Conservation (phyloP, 192 early-diverging fungal genomes). For the Spizellomyces punctatus region DNA sequence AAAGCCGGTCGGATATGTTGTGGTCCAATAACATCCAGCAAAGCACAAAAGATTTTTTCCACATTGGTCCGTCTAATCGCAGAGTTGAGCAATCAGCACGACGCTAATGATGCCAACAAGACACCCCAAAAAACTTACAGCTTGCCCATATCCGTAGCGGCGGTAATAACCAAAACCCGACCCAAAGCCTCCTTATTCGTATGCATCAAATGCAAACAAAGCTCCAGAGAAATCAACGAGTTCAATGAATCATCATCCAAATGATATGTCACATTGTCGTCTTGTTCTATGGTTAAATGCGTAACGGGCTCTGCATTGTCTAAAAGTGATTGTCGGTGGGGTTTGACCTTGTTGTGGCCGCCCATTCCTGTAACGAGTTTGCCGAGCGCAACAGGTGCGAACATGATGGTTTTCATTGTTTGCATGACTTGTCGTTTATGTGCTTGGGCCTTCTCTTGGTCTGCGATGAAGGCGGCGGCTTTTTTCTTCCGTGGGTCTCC, state of each 20-base stretch:
- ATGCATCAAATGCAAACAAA: conserved; percentile 86
- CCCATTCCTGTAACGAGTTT: conserved; percentile 30
- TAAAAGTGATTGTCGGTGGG: conserved; percentile 28
- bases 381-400: conserved; percentile 53
- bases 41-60: conserved; percentile 76
- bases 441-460: conserved; percentile 50
- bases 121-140: conserved; percentile 33
- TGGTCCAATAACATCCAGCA: conserved; percentile 72
- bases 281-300: conserved; percentile 9
- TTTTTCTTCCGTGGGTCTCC: conserved; percentile 28
- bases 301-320: conserved; percentile 37
- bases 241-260: conserved; percentile 63
- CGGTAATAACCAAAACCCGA: conserved; percentile 50
- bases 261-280: conserved; percentile 58
- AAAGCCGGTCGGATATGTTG: conserved; percentile 77
- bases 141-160: conserved; percentile 34
- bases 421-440: conserved; percentile 60
- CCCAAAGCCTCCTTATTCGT: conserved; percentile 77
- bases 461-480: conserved; percentile 39
- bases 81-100: neutral
- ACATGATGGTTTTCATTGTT: conserved; percentile 57
- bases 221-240: conserved; percentile 72
- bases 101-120: neutral
- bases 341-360: conserved; percentile 20
- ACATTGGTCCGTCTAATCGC: conserved; percentile 64